Evolutionary conservation across 2,329 filamentous ascomycete species (phyloP).

Genomic region (Fusarium heterosporum): DNA sequence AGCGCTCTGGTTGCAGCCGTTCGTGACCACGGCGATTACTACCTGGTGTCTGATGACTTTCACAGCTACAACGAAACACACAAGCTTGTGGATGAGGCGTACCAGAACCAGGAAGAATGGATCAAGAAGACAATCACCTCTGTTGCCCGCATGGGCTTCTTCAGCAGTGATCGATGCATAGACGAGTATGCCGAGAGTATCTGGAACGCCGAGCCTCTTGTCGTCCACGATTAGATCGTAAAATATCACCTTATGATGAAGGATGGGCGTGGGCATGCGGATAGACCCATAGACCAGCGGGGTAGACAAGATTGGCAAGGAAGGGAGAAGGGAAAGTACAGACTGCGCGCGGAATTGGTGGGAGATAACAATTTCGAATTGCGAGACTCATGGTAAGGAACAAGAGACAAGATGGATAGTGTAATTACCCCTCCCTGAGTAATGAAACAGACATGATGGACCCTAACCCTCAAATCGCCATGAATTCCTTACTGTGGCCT

Average conservation of each 20-base stretch:
- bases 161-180: conserved; percentile 93
- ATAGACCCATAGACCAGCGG: conserved; percentile 29
- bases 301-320: conserved; percentile 6
- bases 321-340: conserved; percentile 18
- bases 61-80: conserved; percentile 94
- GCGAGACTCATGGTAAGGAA: conserved; percentile 19
- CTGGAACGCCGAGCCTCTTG: conserved; percentile 93
- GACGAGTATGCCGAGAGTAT: conserved; percentile 97
- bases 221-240: conserved; percentile 54
- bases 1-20: conserved; percentile 86
- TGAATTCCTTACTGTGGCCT: not conserved
- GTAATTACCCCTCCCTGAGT: conserved; percentile 23
- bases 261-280: conserved; percentile 15
- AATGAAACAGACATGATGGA: conserved; percentile 33
- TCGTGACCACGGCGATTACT: conserved; percentile 94
- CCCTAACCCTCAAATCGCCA: not conserved
- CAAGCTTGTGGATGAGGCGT: conserved; percentile 88
- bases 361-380: conserved; percentile 5
- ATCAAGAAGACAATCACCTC: conserved; percentile 88
- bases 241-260: conserved; percentile 8
- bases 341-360: conserved; percentile 27
- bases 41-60: conserved; percentile 98
- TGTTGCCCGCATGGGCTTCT: conserved; percentile 96
- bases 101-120: conserved; percentile 93
- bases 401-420: conserved; percentile 22